A percentile compares a stretch with the other conserved stretches of the same genome.
phyloP scores from a whole-genome alignment of 2,329 filamentous ascomycete species.

The Alternaria panax region DNA sequence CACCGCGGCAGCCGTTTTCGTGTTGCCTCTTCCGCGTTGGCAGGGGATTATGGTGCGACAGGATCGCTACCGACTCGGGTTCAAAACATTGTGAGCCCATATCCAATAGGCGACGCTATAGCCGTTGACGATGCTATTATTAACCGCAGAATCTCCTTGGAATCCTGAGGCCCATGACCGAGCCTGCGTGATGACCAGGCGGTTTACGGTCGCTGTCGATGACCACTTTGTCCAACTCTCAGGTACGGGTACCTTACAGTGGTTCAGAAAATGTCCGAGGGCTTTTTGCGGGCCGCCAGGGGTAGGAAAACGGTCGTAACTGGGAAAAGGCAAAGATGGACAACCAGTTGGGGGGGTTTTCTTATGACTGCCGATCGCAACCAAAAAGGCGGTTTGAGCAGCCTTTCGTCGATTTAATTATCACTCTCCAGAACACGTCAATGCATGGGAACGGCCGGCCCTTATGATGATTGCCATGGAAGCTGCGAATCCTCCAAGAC shows the following conservation, averaged over 20 bases:
- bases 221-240: constrained; percentile 1
- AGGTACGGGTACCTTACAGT: constrained; percentile 29
- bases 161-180: constrained; percentile 33
- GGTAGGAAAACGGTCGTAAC: constrained; percentile 14
- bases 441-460: constrained; percentile 31
- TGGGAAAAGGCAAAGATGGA: constrained; percentile 32
- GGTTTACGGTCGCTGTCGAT: background rate
- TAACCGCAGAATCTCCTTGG: constrained; percentile 19
- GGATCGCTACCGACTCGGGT: constrained; percentile 31
- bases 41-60: constrained; percentile 46
- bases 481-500: constrained; percentile 36
- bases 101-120: constrained; percentile 19
- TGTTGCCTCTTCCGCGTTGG: constrained; percentile 29
- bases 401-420: constrained; percentile 23
- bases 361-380: constrained; percentile 34
- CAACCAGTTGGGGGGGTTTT: constrained; percentile 26
- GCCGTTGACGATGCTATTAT: constrained; percentile 23
- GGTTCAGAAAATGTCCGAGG: constrained; percentile 18
- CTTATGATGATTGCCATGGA: constrained; percentile 40
- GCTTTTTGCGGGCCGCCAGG: constrained; percentile 14
- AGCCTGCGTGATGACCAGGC: background rate
- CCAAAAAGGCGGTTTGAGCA: constrained; percentile 19
- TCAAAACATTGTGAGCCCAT: constrained; percentile 28
- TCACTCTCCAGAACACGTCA: constrained; percentile 25
- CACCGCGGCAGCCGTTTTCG: constrained; percentile 28